These are phyloP conservation scores for Trypanosoma vivax DNA, from an alignment of 208 protist genomes.

Conservation along the genomic window DNA sequence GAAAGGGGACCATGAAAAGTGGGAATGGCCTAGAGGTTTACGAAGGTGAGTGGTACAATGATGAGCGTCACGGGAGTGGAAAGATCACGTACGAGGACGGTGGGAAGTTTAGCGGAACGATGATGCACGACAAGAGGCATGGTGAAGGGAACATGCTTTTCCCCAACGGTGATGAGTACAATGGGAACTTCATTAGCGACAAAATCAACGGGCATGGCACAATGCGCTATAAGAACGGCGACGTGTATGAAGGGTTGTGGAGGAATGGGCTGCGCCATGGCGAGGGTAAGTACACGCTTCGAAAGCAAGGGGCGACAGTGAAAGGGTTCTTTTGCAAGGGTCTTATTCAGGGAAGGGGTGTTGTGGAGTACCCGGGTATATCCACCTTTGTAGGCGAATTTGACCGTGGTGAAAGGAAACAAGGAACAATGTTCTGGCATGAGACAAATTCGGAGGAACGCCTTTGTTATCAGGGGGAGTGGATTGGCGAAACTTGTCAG, in stretches of 20 bases:
- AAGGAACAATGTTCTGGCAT: conserved; percentile 79
- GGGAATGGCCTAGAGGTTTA: conserved; percentile 72
- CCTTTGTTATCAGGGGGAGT: conserved; percentile 83
- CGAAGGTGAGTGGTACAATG: conserved; percentile 70
- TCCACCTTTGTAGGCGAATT: conserved; percentile 77
- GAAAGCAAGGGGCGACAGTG: conserved; percentile 66
- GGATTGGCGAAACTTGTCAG: conserved; percentile 75
- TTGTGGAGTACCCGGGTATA: conserved; percentile 51
- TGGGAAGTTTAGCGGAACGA: conserved; percentile 60
- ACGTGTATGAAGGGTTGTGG: conserved; percentile 63
- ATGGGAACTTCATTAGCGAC: conserved; percentile 63
- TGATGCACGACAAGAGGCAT: conserved; percentile 51
- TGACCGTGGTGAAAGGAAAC: conserved; percentile 55
- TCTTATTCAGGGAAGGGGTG: conserved; percentile 78
- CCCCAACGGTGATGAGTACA: conserved; percentile 82
- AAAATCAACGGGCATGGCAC: conserved; percentile 49
- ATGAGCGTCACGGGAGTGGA: conserved; percentile 67
- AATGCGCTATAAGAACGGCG: conserved; percentile 37
- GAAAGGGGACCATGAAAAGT: conserved; percentile 68
- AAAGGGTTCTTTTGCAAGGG: conserved; percentile 73
- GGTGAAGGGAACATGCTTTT: conserved; percentile 80
- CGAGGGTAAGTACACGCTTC: conserved; percentile 70
- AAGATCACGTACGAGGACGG: conserved; percentile 59
- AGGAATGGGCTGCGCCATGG: conserved; percentile 80
- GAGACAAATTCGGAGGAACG: conserved; percentile 5